Base-by-base conservation (phyloP, 2,329 filamentous ascomycete genomes). In the Ceratocystiopsis sp. region DNA sequence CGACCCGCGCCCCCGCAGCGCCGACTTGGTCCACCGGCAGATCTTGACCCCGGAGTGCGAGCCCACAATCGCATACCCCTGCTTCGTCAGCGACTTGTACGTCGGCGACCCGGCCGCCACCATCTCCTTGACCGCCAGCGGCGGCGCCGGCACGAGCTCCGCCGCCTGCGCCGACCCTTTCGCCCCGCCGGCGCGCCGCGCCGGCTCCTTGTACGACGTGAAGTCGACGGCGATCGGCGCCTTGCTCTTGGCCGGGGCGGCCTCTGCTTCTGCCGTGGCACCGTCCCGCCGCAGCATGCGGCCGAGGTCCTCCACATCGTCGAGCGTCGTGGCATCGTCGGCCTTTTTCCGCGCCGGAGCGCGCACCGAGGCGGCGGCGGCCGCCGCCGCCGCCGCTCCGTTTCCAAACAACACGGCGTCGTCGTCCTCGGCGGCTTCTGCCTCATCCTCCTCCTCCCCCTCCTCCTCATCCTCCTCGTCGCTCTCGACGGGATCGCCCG, bases 11-110 rank as follows among this genome's bases (percentile, higher is more conserved):
- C 89, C 89, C 35, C 89, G 83, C 1, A 96, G 76, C 11, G 89
- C 89, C 2, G 87, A 95, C 62, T 98, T 98, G 11, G 91, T 96
- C 89, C 89, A 98, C 32, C 91, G 84, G 58, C 89, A 98, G 54
- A 95, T 94, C 62, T 96, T 96, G 51, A 96, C 89, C 29, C 89
- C 89, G 0, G 85, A 93, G 62, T 96, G 91, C 0, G 84, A 89
- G 42, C 91, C 91, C 35, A 98, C 82, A 46, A 96, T 95, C 1
- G 83, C 80, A 59, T 96, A 96, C 21, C 89, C 89, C 67, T 98
- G 89, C 59, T 96, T 98, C 1, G 89, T 96, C 37, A 96, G 73
- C 16, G 89, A 75, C 13, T 77, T 71, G 55, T 93, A 86, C 0
- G 91, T 96, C 0, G 91, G 89, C 1, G 89, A 94, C 47, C 78